Percentiles rank a stretch among this genome's conserved stretches.
Conservation (phyloP, 495 filamentous ascomycete genomes). For the Immersiella caudata region DNA sequence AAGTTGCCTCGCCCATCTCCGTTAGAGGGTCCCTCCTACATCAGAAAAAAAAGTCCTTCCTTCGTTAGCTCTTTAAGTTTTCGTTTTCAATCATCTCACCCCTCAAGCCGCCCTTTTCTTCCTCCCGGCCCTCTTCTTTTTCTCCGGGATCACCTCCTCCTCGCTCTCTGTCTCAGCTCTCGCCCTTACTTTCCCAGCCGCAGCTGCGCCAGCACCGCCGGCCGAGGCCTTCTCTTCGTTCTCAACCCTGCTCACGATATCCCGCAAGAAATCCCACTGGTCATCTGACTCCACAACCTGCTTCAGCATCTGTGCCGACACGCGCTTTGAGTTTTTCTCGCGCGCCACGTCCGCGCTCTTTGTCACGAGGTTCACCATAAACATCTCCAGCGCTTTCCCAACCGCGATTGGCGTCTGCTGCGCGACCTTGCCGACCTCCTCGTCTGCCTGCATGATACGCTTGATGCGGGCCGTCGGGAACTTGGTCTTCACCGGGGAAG, state of each 20-base stretch:
- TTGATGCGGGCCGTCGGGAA: conserved; percentile 98
- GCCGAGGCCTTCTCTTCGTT: conserved; percentile 57
- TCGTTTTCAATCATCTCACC: background rate
- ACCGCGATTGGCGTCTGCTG: conserved; percentile 95
- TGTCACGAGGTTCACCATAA: conserved; percentile 91
- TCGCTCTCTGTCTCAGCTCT: conserved; percentile 51
- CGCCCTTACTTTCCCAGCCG: conserved; percentile 10
- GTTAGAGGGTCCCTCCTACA: background rate
- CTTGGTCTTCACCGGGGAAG: conserved; percentile 84
- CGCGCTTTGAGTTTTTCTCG: conserved; percentile 80
- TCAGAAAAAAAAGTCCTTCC: background rate
- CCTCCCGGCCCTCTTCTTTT: conserved; percentile 47
- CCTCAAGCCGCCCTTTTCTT: conserved; percentile 45
- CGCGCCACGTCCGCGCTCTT: conserved; percentile 83
- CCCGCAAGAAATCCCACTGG: conserved; percentile 87
- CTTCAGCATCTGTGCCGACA: conserved; percentile 89
- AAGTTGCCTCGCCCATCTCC: background rate
- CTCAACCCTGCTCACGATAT: conserved; percentile 87
- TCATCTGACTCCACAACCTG: conserved; percentile 81
- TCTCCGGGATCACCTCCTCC: conserved; percentile 42
- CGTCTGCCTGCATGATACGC: conserved; percentile 99
- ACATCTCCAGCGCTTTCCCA: conserved; percentile 93
- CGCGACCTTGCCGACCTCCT: conserved; percentile 97
- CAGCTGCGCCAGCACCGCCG: conserved; percentile 21
- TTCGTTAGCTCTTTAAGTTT: background rate